Conservation (phyloP, 1,284 basidiomycete genomes). For the Rhodotorula sp. region DNA sequence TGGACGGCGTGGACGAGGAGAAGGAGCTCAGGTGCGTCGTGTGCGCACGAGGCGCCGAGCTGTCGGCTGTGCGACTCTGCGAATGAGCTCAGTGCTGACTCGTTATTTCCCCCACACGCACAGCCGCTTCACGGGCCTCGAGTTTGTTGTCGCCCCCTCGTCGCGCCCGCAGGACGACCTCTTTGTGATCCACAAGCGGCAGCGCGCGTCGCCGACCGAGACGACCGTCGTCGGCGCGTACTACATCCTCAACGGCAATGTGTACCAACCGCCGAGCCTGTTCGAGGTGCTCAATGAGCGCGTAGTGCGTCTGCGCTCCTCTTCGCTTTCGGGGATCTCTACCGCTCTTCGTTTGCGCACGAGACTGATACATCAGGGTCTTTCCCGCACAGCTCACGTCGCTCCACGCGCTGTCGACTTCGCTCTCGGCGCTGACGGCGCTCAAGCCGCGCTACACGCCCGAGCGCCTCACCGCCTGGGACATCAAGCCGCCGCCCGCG, state of each 20-base stretch:
- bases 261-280: conserved; percentile 80
- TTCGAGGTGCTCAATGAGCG: conserved; percentile 78
- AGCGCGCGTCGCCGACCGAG: conserved; percentile 71
- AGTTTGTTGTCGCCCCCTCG: conserved; percentile 76
- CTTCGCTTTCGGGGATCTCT: neutral
- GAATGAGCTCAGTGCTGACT: neutral
- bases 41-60: neutral
- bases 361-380: neutral
- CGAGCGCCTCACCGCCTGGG: conserved; percentile 26
- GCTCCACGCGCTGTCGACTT: conserved; percentile 28
- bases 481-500: conserved; percentile 23
- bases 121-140: conserved; percentile 77
- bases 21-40: conserved; percentile 70
- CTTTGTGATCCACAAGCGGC: conserved; percentile 82
- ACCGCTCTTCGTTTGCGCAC: neutral
- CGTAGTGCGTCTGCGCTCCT: conserved; percentile 57
- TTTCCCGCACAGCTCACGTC: conserved; percentile 26
- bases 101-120: neutral
- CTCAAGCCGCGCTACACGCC: conserved; percentile 34
- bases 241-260: conserved; percentile 79
- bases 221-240: conserved; percentile 74
- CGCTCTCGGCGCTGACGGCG: conserved; percentile 19
- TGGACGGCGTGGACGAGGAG: conserved; percentile 67
- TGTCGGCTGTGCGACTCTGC: neutral
- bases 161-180: conserved; percentile 64